Evolutionary conservation across 176 grass and related monocot species (phyloP).

Genomic region (Miscanthus lutarioriparius): DNA sequence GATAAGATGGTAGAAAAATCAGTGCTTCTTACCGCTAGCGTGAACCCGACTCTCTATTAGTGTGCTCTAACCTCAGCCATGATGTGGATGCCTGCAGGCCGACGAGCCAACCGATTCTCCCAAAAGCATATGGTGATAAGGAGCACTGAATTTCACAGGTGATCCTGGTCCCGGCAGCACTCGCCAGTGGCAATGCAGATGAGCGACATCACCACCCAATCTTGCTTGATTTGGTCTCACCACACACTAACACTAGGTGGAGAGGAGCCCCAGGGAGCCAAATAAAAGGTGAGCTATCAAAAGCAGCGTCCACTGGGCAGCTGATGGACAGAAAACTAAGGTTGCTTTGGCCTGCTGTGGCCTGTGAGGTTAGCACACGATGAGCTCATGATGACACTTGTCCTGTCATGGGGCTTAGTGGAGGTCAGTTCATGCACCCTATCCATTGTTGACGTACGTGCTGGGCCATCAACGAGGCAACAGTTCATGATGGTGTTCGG

Average conservation of each 20-base stretch:
- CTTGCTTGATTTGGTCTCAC: constrained; percentile 15
- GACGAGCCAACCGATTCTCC: constrained; percentile 21
- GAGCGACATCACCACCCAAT: constrained; percentile 1
- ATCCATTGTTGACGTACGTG: constrained; percentile 9
- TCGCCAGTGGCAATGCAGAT: not conserved
- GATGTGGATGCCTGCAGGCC: constrained; percentile 38
- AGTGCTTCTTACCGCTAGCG: constrained; percentile 10
- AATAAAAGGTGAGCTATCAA: constrained; percentile 12
- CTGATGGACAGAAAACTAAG: constrained; percentile 28
- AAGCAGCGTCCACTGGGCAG: constrained; percentile 29
- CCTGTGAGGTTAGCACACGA: constrained; percentile 27
- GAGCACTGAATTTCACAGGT: constrained; percentile 34
- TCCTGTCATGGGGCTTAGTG: constrained; percentile 31
- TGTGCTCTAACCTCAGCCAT: constrained; percentile 14
- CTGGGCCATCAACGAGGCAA: not conserved
- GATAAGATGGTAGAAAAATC: constrained; percentile 1
- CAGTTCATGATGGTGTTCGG: not conserved
- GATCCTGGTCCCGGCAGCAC: not conserved
- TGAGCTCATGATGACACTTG: constrained; percentile 43
- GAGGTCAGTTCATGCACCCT: constrained; percentile 19
- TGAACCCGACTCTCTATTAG: constrained; percentile 1
- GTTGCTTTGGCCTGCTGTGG: constrained; percentile 21
- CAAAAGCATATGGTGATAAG: constrained; percentile 42
- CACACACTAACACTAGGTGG: not conserved
- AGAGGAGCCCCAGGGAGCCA: not conserved